Conservation (phyloP, 768 basidiomycete species). For the Russula griseocarnosa region DNA sequence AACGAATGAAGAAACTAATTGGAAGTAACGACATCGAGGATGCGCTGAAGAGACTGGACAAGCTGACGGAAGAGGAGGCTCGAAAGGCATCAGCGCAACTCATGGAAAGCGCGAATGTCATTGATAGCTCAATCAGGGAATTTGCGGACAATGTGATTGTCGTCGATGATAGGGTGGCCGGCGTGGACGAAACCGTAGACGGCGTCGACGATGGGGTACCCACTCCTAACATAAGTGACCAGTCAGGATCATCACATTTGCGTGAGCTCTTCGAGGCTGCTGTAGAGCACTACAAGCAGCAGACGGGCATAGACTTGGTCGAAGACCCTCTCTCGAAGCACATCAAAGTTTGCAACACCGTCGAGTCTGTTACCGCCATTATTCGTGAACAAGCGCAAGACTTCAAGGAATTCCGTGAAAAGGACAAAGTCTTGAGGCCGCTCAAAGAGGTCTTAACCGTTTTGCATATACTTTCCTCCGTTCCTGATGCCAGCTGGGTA, state of each 20-base stretch:
- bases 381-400: neutral
- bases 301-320: neutral
- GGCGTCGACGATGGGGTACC: too few relatives aligned
- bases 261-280: neutral
- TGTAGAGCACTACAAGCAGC: neutral
- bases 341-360: neutral
- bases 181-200: too few relatives aligned
- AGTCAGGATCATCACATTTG: neutral
- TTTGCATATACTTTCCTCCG: neutral
- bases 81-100: neutral
- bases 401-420: neutral
- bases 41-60: neutral
- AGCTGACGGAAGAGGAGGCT: neutral
- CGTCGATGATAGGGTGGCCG: too few relatives aligned
- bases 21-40: neutral
- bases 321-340: neutral
- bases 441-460: neutral
- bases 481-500: neutral
- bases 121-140: neutral
- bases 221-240: neutral
- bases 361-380: neutral
- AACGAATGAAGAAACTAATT: neutral
- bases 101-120: neutral
- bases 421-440: neutral
- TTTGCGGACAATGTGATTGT: too few relatives aligned